phyloP scores from a whole-genome alignment of 352 stramenopile genomes.

The Phytopythium delawarense region DNA sequence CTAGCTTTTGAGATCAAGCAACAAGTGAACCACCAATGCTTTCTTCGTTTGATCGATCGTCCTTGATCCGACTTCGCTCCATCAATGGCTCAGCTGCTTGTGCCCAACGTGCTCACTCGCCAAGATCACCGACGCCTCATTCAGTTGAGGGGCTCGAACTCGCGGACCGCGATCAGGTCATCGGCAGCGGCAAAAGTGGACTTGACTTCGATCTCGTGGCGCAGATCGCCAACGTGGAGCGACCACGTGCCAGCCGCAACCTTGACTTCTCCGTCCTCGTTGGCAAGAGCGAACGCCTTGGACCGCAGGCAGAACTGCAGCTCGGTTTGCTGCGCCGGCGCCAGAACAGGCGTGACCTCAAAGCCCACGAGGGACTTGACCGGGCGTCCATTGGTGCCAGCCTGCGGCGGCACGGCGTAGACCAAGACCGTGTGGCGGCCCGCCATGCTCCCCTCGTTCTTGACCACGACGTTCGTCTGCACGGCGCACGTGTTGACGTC shows the following conservation, averaged over 20 bases:
- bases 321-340: slow-evolving; percentile 14
- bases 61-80: too few relatives aligned
- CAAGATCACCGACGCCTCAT: background rate
- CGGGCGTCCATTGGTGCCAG: slow-evolving; percentile 28
- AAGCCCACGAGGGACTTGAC: slow-evolving; percentile 51
- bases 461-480: slow-evolving; percentile 29
- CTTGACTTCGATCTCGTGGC: slow-evolving; percentile 25
- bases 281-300: slow-evolving; percentile 37
- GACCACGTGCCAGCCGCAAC: slow-evolving; percentile 37
- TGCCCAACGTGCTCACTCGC: background rate
- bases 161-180: background rate
- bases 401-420: slow-evolving; percentile 28
- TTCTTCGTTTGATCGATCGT: too few relatives aligned
- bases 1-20: too few relatives aligned
- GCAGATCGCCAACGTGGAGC: slow-evolving; percentile 25
- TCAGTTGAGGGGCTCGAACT: background rate
- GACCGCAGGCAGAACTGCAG: slow-evolving; percentile 30
- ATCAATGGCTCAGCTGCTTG: too few relatives aligned
- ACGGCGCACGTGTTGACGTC: slow-evolving; percentile 4
- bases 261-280: slow-evolving; percentile 30
- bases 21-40: too few relatives aligned
- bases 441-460: slow-evolving; percentile 35
- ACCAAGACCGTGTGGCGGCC: slow-evolving; percentile 42
- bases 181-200: background rate
- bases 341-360: slow-evolving; percentile 35